Evolutionary conservation across 768 basidiomycete species (phyloP).

Genomic region (Pulveroboletus frians): DNA sequence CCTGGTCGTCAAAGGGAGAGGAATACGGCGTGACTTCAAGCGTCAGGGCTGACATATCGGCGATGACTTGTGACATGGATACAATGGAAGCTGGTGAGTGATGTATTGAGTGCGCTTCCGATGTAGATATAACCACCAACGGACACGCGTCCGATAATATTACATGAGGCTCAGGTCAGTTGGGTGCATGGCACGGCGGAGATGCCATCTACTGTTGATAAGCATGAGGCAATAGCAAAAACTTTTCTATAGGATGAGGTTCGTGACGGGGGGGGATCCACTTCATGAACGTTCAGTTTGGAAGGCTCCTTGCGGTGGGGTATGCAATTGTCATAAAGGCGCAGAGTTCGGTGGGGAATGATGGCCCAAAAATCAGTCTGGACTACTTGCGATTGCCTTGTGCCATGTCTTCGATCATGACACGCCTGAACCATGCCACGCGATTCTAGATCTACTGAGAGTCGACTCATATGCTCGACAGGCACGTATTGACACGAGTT

Average conservation of each 20-base stretch:
- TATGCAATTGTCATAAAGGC: constrained; percentile 1
- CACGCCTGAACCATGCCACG: constrained; percentile 20
- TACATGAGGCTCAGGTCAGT: constrained; percentile 30
- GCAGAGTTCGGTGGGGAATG: not conserved
- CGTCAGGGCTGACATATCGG: constrained; percentile 24
- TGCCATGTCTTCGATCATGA: constrained; percentile 5
- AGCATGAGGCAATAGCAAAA: constrained; percentile 21
- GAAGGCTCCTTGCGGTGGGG: constrained; percentile 20
- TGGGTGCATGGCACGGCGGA: constrained; percentile 22
- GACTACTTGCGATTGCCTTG: not conserved
- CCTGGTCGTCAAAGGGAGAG: constrained; percentile 36
- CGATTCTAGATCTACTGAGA: constrained; percentile 4
- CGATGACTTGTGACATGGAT: constrained; percentile 27
- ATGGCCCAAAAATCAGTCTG: constrained; percentile 1
- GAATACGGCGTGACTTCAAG: constrained; percentile 24
- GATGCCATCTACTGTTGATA: constrained; percentile 17
- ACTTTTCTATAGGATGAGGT: not conserved
- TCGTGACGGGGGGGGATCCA: not conserved
- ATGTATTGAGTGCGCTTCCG: constrained; percentile 14
- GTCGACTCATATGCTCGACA: not conserved
- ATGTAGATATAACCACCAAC: constrained; percentile 25
- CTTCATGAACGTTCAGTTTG: constrained; percentile 4
- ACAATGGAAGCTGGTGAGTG: constrained; percentile 12
- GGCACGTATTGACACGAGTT: not conserved
- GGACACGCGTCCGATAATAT: constrained; percentile 10